phyloP scores from a whole-genome alignment of 192 early-diverging fungal species.

The Coemansia sp. region DNA sequence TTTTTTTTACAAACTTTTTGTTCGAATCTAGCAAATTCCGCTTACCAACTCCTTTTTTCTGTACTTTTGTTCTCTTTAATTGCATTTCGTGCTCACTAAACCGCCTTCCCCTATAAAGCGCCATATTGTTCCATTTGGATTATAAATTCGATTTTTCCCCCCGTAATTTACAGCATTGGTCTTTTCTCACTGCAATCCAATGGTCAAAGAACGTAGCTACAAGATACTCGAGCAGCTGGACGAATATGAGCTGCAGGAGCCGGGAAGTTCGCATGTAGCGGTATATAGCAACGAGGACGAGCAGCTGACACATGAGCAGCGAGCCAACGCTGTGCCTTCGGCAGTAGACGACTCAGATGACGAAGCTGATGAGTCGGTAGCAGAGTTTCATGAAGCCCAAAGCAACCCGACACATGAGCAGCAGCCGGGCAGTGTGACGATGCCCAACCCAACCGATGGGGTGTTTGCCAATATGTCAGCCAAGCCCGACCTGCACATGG shows the following conservation, averaged over 20 bases:
- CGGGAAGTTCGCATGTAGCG: constrained; percentile 22
- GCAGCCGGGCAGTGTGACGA: constrained; percentile 5
- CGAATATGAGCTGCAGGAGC: constrained; percentile 47
- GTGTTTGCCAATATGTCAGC: constrained; percentile 57
- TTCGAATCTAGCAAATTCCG: constrained; percentile 1
- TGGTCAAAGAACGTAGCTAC: constrained; percentile 50
- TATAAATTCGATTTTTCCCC: no score
- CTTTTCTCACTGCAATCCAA: background rate
- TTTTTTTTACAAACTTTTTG: background rate
- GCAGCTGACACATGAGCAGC: constrained; percentile 31
- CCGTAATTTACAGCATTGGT: no score
- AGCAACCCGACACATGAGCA: background rate
- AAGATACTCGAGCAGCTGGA: constrained; percentile 54
- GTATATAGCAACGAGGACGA: constrained; percentile 23
- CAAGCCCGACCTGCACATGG: constrained; percentile 49
- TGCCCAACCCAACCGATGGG: constrained; percentile 46
- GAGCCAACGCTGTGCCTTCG: constrained; percentile 38
- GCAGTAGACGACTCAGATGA: constrained; percentile 30
- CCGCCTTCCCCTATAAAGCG: no score
- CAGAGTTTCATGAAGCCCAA: background rate
- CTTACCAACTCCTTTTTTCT: background rate
- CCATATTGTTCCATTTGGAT: no score
- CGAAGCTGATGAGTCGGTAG: constrained; percentile 5
- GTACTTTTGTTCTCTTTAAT: constrained; percentile 10
- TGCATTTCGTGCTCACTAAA: background rate